A percentile compares a stretch with the other conserved stretches of the same genome.
These are phyloP conservation scores for Mentha longifolia DNA, from an alignment of 257 asterid species.

Conservation along the genomic window DNA sequence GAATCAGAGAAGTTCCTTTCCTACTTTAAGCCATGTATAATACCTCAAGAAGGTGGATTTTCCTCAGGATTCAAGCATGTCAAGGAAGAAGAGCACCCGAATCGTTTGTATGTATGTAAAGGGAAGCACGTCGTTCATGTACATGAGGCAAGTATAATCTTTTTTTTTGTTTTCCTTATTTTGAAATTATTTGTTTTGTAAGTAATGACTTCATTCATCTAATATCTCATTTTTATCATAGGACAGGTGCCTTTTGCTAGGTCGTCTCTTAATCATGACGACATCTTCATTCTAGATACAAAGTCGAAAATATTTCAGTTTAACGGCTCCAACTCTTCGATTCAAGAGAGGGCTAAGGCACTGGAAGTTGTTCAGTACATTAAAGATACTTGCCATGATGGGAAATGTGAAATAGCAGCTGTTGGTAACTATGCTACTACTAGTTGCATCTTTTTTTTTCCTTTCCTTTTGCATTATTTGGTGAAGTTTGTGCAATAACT, in stretches of 20 bases:
- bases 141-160: conserved; percentile 61
- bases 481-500: conserved; percentile 20
- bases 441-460: conserved; percentile 1
- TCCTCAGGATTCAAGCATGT: conserved; percentile 66
- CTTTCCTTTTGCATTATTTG: conserved; percentile 15
- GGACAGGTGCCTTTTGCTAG: conserved; percentile 74
- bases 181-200: conserved; percentile 16
- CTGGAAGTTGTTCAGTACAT: conserved; percentile 89
- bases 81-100: conserved; percentile 55
- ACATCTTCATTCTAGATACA: conserved; percentile 78
- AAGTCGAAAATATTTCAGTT: conserved; percentile 75
- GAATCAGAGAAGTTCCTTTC: conserved; percentile 86
- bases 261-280: conserved; percentile 79
- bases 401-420: conserved; percentile 80
- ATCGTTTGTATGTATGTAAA: conserved; percentile 74
- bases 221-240: conserved; percentile 19
- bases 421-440: conserved; percentile 54
- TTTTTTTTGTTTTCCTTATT: not conserved
- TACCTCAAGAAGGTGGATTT: conserved; percentile 74
- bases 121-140: conserved; percentile 85
- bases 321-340: conserved; percentile 77
- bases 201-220: not conserved
- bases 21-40: conserved; percentile 87
- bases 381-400: conserved; percentile 78
- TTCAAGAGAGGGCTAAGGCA: conserved; percentile 92